phyloP scores from a whole-genome alignment of 257 asterid genomes.

The Jacaranda mimosifolia region DNA sequence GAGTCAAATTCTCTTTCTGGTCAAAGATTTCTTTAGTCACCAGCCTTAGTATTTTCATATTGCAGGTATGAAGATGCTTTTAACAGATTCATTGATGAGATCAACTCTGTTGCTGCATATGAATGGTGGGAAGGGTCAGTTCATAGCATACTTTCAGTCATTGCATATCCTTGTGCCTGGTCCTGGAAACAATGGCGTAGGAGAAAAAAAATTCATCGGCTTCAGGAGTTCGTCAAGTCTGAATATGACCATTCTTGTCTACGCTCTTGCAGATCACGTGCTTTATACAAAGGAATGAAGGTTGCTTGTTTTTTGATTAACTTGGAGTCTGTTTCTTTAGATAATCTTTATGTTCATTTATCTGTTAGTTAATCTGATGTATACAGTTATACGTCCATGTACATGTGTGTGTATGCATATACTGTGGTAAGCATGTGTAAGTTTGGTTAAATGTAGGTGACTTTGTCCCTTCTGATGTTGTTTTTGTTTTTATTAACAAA shows the following conservation, averaged over 20 bases:
- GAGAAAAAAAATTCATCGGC: slow-evolving; percentile 84
- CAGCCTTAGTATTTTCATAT: slow-evolving; percentile 27
- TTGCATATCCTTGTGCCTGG: slow-evolving; percentile 98
- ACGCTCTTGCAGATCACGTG: slow-evolving; percentile 94
- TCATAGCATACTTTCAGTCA: slow-evolving; percentile 88
- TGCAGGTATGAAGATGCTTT: slow-evolving; percentile 97
- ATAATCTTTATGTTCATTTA: slow-evolving; percentile 4
- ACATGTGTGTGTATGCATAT: not conserved
- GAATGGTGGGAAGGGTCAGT: slow-evolving; percentile 99
- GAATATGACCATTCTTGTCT: slow-evolving; percentile 96
- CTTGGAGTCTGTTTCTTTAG: slow-evolving; percentile 31
- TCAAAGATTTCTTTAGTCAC: slow-evolving; percentile 35
- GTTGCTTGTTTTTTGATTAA: slow-evolving; percentile 48
- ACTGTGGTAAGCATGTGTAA: not conserved
- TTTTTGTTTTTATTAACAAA: not conserved
- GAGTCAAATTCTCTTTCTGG: slow-evolving; percentile 19
- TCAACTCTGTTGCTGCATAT: slow-evolving; percentile 91
- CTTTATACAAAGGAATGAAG: slow-evolving; percentile 98
- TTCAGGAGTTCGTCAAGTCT: slow-evolving; percentile 93
- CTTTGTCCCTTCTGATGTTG: slow-evolving; percentile 9
- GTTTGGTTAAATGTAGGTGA: not conserved
- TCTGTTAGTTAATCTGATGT: not conserved
- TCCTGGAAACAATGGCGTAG: slow-evolving; percentile 99
- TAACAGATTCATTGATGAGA: slow-evolving; percentile 90
- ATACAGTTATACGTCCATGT: not conserved